Conservation (phyloP, 495 filamentous ascomycete species). For the Beverwykella pulmonaria region DNA sequence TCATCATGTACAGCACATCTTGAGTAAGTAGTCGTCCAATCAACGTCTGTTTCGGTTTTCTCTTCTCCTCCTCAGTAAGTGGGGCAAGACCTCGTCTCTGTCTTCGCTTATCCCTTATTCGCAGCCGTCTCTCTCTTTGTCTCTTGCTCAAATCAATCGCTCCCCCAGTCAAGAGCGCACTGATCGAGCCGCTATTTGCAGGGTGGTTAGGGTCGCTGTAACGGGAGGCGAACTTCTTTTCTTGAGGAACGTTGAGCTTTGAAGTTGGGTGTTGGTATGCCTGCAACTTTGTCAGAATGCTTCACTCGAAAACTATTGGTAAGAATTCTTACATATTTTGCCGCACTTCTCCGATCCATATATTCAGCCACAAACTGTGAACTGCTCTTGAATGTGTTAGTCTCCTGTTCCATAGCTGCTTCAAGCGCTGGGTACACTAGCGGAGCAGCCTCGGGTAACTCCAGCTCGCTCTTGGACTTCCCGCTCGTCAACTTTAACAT, state of each 20-base stretch:
- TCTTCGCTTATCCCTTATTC: conserved; percentile 3
- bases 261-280: conserved; percentile 33
- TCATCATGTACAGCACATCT: conserved; percentile 44
- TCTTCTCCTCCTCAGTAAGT: conserved; percentile 6
- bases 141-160: conserved; percentile 2
- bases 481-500: conserved; percentile 48
- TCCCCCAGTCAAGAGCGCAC: conserved; percentile 46
- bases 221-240: conserved; percentile 50
- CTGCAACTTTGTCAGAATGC: background rate
- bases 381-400: conserved; percentile 44
- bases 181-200: conserved; percentile 48
- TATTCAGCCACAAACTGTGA: conserved; percentile 56
- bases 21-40: conserved; percentile 38
- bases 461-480: conserved; percentile 51
- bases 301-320: background rate
- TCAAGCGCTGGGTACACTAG: conserved; percentile 60
- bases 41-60: background rate
- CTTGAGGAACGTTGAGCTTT: conserved; percentile 23
- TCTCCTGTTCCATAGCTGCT: conserved; percentile 41
- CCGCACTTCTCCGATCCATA: conserved; percentile 55
- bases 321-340: conserved; percentile 48
- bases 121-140: background rate
- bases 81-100: conserved; percentile 4
- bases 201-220: conserved; percentile 61
- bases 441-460: conserved; percentile 57